Percentiles rank a stretch among this genome's conserved stretches.
Conservation (phyloP, 83 land plant species). For the Thuja plicata region DNA sequence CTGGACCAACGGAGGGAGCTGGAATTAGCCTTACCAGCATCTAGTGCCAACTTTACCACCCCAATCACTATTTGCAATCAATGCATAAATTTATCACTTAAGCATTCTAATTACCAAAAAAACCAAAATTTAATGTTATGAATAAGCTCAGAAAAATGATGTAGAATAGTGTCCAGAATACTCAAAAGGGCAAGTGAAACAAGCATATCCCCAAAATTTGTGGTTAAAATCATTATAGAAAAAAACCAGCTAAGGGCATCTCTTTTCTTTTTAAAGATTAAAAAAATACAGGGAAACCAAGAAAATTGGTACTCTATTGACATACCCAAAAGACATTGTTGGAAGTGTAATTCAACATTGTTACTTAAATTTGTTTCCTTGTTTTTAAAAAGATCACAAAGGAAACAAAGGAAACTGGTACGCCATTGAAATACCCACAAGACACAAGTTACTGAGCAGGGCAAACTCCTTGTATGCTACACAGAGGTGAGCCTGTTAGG, state of each 20-base stretch:
- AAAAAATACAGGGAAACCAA: neutral
- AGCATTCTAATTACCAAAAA: neutral
- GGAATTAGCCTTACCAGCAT: constrained; percentile 99
- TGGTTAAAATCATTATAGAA: neutral
- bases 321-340: neutral
- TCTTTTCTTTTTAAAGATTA: neutral
- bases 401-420: neutral
- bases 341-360: neutral
- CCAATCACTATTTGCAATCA: constrained; percentile 67
- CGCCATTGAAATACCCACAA: neutral
- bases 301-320: neutral
- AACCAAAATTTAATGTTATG: neutral
- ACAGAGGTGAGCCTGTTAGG: neutral
- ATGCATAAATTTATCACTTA: neutral
- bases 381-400: neutral
- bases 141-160: constrained; percentile 6
- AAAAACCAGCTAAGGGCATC: neutral
- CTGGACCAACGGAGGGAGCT: constrained; percentile 98
- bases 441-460: neutral
- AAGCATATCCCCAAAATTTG: neutral
- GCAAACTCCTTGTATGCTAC: neutral
- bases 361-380: neutral
- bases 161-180: constrained; percentile 3
- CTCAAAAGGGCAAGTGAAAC: neutral
- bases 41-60: constrained; percentile 89